Conservation (phyloP, 179 eudicot genomes). For the Corrigiola litoralis region DNA sequence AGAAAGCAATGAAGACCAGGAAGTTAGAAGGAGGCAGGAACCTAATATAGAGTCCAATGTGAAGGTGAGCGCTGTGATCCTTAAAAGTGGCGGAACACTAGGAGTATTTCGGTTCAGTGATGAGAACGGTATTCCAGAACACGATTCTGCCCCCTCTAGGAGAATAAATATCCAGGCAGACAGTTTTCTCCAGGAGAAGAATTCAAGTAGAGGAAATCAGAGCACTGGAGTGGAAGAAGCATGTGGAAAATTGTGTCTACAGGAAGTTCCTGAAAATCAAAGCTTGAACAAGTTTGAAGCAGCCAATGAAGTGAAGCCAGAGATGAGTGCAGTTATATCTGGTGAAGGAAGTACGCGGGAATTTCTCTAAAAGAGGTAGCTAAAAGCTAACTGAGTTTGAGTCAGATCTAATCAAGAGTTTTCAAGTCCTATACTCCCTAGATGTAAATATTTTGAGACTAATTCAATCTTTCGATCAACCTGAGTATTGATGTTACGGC, state of each 20-base stretch:
- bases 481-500: no score
- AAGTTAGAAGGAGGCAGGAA: neutral
- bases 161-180: constrained; percentile 22
- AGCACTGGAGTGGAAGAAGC: neutral
- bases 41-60: neutral
- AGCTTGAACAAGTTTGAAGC: neutral
- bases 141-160: constrained; percentile 17
- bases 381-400: neutral
- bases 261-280: neutral
- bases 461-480: neutral
- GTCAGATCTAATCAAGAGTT: neutral
- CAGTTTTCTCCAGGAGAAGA: neutral
- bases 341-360: constrained; percentile 17
- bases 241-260: neutral
- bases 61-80: constrained; percentile 11
- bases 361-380: constrained; percentile 8
- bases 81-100: neutral
- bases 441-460: neutral
- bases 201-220: neutral
- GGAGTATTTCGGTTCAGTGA: constrained; percentile 17
- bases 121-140: constrained; percentile 21
- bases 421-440: neutral
- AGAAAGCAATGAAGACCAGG: neutral
- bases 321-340: neutral
- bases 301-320: constrained; percentile 2